These are phyloP conservation scores for Henningerozyma blattae DNA, from an alignment of 805 yeast genomes.

Conservation along the genomic window DNA sequence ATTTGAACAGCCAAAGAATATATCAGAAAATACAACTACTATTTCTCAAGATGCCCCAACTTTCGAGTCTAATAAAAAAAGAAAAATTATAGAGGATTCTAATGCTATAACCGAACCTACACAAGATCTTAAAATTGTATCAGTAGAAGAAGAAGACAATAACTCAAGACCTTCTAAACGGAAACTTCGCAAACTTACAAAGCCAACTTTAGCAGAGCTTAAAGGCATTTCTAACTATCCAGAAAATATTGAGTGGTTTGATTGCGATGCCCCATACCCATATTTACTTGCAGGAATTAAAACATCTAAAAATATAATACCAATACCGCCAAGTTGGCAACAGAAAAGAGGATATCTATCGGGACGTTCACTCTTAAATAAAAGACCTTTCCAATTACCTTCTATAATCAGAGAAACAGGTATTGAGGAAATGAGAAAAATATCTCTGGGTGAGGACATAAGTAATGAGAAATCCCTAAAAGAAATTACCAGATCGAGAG, in stretches of 20 bases:
- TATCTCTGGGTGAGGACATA: constrained; percentile 15
- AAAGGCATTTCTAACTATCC: constrained; percentile 55
- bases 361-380: constrained; percentile 51
- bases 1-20: too few relatives aligned
- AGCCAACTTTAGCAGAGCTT: constrained; percentile 54
- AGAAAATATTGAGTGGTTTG: constrained; percentile 74
- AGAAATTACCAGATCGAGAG: constrained; percentile 68
- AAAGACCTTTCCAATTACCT: constrained; percentile 67
- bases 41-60: too few relatives aligned
- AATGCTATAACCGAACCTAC: too few relatives aligned
- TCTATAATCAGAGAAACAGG: constrained; percentile 71
- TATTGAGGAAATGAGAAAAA: constrained; percentile 73
- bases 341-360: constrained; percentile 63
- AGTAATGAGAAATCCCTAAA: constrained; percentile 41
- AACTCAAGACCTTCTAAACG: too few relatives aligned
- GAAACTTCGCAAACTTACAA: constrained; percentile 38
- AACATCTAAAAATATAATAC: constrained; percentile 50
- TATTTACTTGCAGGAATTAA: constrained; percentile 51
- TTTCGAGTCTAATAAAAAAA: too few relatives aligned
- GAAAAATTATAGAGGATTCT: too few relatives aligned
- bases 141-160: too few relatives aligned
- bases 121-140: too few relatives aligned
- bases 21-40: too few relatives aligned
- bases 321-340: constrained; percentile 81
- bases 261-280: constrained; percentile 78